phyloP scores from a whole-genome alignment of 805 yeast species.

The Jamesozyma lodderae region DNA sequence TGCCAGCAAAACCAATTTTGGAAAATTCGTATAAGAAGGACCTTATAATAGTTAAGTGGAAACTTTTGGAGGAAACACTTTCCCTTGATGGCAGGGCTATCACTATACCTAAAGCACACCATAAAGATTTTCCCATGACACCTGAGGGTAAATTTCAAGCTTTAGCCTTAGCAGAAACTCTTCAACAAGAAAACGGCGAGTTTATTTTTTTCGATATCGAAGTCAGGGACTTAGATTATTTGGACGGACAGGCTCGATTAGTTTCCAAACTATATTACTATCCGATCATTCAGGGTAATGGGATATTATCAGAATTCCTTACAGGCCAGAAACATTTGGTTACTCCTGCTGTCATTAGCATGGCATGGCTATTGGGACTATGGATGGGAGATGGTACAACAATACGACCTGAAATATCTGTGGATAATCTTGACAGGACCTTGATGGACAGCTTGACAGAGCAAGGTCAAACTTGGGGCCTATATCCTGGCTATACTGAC shows the following conservation, averaged over 20 bases:
- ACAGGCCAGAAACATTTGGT: constrained; percentile 20
- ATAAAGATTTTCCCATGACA: constrained; percentile 19
- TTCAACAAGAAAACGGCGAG: constrained; percentile 17
- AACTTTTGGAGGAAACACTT: constrained; percentile 12
- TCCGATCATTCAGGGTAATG: constrained; percentile 33
- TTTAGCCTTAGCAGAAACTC: constrained; percentile 20
- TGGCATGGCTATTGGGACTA: constrained; percentile 36
- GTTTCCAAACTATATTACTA: constrained; percentile 29
- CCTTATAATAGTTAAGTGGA: constrained; percentile 15
- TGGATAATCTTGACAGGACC: constrained; percentile 24
- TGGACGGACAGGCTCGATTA: constrained; percentile 26
- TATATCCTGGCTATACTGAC: constrained; percentile 17
- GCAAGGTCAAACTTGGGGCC: constrained; percentile 21
- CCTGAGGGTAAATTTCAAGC: constrained; percentile 21
- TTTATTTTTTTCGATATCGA: constrained; percentile 35
- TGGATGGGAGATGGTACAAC: constrained; percentile 34
- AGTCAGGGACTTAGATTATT: constrained; percentile 30
- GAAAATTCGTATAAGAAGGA: constrained; percentile 17
- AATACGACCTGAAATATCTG: constrained; percentile 24
- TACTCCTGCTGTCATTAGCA: constrained; percentile 18
- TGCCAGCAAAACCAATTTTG: constrained; percentile 13
- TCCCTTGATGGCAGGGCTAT: constrained; percentile 19
- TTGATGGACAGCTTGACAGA: constrained; percentile 23
- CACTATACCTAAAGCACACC: constrained; percentile 19
- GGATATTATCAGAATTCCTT: constrained; percentile 26